Conservation (phyloP, 345 rosid species). For the Microthlaspi erraticum region DNA sequence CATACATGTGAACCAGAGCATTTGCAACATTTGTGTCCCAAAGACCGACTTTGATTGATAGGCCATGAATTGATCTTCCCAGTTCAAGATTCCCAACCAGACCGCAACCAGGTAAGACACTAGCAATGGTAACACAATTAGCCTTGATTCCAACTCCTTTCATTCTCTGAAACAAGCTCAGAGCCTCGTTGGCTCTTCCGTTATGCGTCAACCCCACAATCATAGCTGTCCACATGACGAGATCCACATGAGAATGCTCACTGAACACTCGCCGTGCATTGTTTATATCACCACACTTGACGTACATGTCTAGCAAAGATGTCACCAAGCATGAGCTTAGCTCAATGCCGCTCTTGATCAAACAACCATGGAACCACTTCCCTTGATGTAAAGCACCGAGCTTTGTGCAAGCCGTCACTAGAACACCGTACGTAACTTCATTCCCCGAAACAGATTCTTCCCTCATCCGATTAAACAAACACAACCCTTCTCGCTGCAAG, state of each 20-base stretch:
- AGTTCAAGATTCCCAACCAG: slow-evolving; percentile 54
- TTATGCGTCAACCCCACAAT: slow-evolving; percentile 83
- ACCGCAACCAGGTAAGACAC: slow-evolving; percentile 74
- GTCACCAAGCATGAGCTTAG: slow-evolving; percentile 65
- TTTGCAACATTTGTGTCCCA: slow-evolving; percentile 68
- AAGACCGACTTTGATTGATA: slow-evolving; percentile 62
- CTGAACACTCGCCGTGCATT: slow-evolving; percentile 64
- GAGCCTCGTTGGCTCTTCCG: slow-evolving; percentile 55
- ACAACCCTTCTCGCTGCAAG: slow-evolving; percentile 55
- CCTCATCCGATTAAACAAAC: slow-evolving; percentile 75
- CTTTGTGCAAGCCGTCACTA: slow-evolving; percentile 72
- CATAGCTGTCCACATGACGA: slow-evolving; percentile 87
- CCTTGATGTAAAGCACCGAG: slow-evolving; percentile 77
- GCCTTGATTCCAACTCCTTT: slow-evolving; percentile 58
- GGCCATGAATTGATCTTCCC: slow-evolving; percentile 68
- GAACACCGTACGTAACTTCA: slow-evolving; percentile 66
- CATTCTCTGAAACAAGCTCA: slow-evolving; percentile 65
- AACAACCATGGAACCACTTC: slow-evolving; percentile 73
- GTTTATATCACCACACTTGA: slow-evolving; percentile 65
- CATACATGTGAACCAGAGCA: slow-evolving; percentile 91
- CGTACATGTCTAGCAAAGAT: slow-evolving; percentile 74
- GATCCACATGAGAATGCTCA: slow-evolving; percentile 54
- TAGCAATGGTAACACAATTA: slow-evolving; percentile 65
- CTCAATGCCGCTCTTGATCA: slow-evolving; percentile 66
- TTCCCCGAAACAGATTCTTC: slow-evolving; percentile 53